phyloP scores from a whole-genome alignment of 2,329 filamentous ascomycete species.

The Epichloe sp. region DNA sequence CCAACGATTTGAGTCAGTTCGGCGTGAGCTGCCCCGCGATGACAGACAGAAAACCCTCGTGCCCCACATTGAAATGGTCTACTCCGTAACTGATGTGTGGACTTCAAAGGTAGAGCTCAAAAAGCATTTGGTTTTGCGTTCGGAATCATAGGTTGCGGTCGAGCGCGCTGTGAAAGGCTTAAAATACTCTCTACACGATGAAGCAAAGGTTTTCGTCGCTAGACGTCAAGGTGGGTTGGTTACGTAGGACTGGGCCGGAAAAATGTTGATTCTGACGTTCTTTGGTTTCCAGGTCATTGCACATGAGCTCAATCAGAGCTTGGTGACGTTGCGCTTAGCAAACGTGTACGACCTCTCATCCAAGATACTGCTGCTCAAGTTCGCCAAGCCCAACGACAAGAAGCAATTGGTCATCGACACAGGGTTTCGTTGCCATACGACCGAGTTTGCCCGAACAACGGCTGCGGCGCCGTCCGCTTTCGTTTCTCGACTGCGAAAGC shows the following conservation, averaged over 20 bases:
- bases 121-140: background rate
- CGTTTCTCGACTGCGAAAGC: slow-evolving; percentile 73
- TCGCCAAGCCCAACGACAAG: slow-evolving; percentile 78
- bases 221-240: slow-evolving; percentile 49
- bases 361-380: slow-evolving; percentile 90
- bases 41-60: background rate
- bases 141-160: too few species aligned
- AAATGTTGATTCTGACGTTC: slow-evolving; percentile 6
- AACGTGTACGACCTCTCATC: slow-evolving; percentile 96
- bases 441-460: slow-evolving; percentile 77
- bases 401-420: slow-evolving; percentile 88
- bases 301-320: slow-evolving; percentile 70
- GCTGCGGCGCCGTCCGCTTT: slow-evolving; percentile 76
- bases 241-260: background rate
- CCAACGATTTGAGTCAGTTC: background rate
- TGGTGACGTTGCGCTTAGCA: slow-evolving; percentile 68
- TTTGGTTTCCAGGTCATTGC: slow-evolving; percentile 59
- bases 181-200: slow-evolving; percentile 32
- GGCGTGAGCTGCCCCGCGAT: slow-evolving; percentile 7
- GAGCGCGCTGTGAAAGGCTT: background rate
- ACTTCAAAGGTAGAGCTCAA: background rate
- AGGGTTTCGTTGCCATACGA: slow-evolving; percentile 91
- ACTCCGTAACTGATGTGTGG: background rate
- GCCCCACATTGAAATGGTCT: slow-evolving; percentile 4
- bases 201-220: slow-evolving; percentile 72